Base-by-base conservation (phyloP, 352 stramenopile species). In the Pythium pyrilobum region DNA sequence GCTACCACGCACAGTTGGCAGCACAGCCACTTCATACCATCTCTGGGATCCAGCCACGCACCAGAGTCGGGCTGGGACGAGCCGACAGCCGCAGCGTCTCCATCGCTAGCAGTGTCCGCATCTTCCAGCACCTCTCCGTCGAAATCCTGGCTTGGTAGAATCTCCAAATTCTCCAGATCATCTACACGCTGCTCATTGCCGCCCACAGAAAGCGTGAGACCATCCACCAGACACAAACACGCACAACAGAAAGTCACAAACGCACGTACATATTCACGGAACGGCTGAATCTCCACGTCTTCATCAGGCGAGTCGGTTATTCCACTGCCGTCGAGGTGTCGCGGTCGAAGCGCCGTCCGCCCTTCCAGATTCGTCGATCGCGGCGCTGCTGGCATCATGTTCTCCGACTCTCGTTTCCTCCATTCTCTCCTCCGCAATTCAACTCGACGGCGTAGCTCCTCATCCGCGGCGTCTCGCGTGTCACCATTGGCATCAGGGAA, bases 81-180 rank as follows among this genome's bases (percentile, higher is more conserved):
- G 28, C 47, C 24, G 32, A 16, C 31, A 23, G 3, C 15, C 27
- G 15, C 36, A 18, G 15, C 12, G 7, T 13, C 12, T 20, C 23
- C 40, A 15, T 36, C 31, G 20, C n/a, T n/a, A n/a, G n/a, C n/a
- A n/a, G n/a, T n/a, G n/a, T n/a, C n/a, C n/a, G n/a, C n/a, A n/a
- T 32, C 39, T 15, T 45, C 39, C 21, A 24, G 31, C 5, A 37
- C n/a, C 23, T 42, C 56, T 9, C 56, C 41, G 8, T 15, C 49
- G 70, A 80, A 87, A 48, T 87, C 76, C 66, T 87, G 73, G 52
- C 76, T 87, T 23, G 67, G 67, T 12, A 69, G 68, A 33, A 85
- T 83, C 16, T 85, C 73, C 37, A 87, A 56, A 28, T 54, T 78
- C 45, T 87, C 76, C 59, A 87, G 77, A 52, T 87, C 76, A 9